phyloP scores from a whole-genome alignment of 108 stramenopile species.

The Nitzschia sp. region DNA sequence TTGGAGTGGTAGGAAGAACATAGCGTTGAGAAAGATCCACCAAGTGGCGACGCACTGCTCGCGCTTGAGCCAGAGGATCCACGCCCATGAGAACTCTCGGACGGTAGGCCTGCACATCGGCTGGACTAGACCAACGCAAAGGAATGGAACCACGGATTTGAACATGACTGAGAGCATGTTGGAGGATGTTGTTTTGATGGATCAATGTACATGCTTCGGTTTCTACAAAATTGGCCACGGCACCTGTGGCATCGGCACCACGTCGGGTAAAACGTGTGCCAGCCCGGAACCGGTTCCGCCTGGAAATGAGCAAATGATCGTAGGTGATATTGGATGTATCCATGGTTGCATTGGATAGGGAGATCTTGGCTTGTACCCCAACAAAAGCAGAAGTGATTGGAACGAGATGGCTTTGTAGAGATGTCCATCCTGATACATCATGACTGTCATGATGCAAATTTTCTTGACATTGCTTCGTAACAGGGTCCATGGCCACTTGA shows the following conservation, averaged over 20 bases:
- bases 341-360: neutral
- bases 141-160: constrained; percentile 96
- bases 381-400: constrained; percentile 92
- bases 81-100: constrained; percentile 84
- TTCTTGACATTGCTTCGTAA: constrained; percentile 14
- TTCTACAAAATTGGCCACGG: constrained; percentile 94
- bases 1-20: neutral
- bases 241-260: constrained; percentile 87
- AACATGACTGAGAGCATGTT: constrained; percentile 54
- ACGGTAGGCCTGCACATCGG: constrained; percentile 85
- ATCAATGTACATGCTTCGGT: constrained; percentile 87
- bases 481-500: constrained; percentile 59
- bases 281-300: constrained; percentile 85
- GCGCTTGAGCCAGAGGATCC: constrained; percentile 71
- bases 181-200: constrained; percentile 11
- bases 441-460: constrained; percentile 1
- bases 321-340: constrained; percentile 24
- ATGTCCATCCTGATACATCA: neutral
- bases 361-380: constrained; percentile 63
- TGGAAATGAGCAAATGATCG: constrained; percentile 81
- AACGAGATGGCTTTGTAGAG: constrained; percentile 56
- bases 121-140: constrained; percentile 89
- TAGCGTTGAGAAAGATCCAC: constrained; percentile 57
- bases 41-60: constrained; percentile 74
- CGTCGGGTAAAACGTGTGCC: constrained; percentile 93